phyloP scores from a whole-genome alignment of 1,284 basidiomycete species.

The Rhodotorula sp. region DNA sequence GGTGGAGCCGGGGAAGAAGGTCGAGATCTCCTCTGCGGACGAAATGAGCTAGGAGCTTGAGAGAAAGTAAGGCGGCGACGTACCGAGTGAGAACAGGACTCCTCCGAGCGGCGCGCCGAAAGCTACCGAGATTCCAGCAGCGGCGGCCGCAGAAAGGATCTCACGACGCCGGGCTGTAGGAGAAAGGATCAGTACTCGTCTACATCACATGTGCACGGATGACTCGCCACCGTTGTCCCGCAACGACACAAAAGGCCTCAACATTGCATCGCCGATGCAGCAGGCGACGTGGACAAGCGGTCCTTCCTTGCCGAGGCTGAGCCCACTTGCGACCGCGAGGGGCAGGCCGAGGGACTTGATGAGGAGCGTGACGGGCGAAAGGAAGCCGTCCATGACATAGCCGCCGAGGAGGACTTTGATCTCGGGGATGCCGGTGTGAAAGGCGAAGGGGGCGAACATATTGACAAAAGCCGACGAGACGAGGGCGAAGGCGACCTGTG shows the following conservation, averaged over 20 bases:
- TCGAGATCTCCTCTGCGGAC: slow-evolving; percentile 68
- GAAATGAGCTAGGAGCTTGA: not conserved
- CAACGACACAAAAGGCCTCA: slow-evolving; percentile 77
- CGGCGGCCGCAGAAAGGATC: slow-evolving; percentile 86
- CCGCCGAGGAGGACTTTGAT: slow-evolving; percentile 95
- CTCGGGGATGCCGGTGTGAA: slow-evolving; percentile 92
- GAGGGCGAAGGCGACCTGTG: slow-evolving; percentile 67
- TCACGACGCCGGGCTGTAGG: slow-evolving; percentile 76
- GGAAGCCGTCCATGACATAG: slow-evolving; percentile 91
- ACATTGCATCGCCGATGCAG: slow-evolving; percentile 90
- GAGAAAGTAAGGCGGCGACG: not conserved
- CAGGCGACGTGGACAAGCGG: slow-evolving; percentile 96
- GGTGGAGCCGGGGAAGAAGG: slow-evolving; percentile 70
- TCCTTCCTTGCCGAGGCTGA: slow-evolving; percentile 87
- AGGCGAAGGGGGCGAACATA: slow-evolving; percentile 55
- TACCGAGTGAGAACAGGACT: slow-evolving; percentile 73
- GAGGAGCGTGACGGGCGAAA: slow-evolving; percentile 65
- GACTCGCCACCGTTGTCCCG: slow-evolving; percentile 48
- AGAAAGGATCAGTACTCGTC: no score
- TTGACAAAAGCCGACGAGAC: slow-evolving; percentile 63
- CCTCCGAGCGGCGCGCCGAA: slow-evolving; percentile 93
- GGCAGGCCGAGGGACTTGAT: slow-evolving; percentile 87
- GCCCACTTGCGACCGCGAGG: slow-evolving; percentile 83
- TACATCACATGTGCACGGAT: no score
- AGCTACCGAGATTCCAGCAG: slow-evolving; percentile 57